Percentiles rank a stretch among this genome's conserved stretches.
Conservation (phyloP, 768 basidiomycete genomes). For the Rhizopogon roseolus region DNA sequence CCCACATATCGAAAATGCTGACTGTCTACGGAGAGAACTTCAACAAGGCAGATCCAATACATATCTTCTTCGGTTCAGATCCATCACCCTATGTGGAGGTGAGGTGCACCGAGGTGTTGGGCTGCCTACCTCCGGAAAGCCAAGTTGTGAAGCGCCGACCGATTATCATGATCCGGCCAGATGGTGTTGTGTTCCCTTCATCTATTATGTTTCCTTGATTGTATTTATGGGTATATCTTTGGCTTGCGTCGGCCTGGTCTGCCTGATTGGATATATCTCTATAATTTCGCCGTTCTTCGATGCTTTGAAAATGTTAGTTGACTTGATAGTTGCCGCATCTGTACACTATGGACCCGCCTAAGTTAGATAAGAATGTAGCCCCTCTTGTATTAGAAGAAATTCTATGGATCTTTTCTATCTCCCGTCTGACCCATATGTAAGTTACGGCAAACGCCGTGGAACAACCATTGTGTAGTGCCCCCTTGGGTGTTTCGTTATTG, state of each 20-base stretch:
- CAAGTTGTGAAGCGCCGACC: slow-evolving; percentile 67
- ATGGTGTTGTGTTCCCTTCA: slow-evolving; percentile 87
- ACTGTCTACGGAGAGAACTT: slow-evolving; percentile 91
- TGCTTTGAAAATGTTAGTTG: slow-evolving; percentile 25
- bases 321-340: slow-evolving; percentile 19
- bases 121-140: slow-evolving; percentile 73
- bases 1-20: slow-evolving; percentile 73
- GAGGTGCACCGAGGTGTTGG: slow-evolving; percentile 80
- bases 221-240: slow-evolving; percentile 11
- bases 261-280: slow-evolving; percentile 12
- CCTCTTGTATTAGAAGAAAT: slow-evolving; percentile 16
- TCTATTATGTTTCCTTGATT: slow-evolving; percentile 68
- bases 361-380: slow-evolving; percentile 24
- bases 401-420: slow-evolving; percentile 2
- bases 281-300: slow-evolving; percentile 15
- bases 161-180: slow-evolving; percentile 75
- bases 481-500: not conserved
- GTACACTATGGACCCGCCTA: slow-evolving; percentile 27
- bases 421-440: not conserved
- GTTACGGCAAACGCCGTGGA: slow-evolving; percentile 1
- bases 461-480: not conserved
- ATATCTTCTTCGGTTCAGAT: slow-evolving; percentile 83
- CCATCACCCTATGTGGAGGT: slow-evolving; percentile 86
- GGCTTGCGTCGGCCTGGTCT: slow-evolving; percentile 19
- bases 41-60: slow-evolving; percentile 74